phyloP scores from a whole-genome alignment of 2,329 filamentous ascomycete genomes.

The Eutypa lata region DNA sequence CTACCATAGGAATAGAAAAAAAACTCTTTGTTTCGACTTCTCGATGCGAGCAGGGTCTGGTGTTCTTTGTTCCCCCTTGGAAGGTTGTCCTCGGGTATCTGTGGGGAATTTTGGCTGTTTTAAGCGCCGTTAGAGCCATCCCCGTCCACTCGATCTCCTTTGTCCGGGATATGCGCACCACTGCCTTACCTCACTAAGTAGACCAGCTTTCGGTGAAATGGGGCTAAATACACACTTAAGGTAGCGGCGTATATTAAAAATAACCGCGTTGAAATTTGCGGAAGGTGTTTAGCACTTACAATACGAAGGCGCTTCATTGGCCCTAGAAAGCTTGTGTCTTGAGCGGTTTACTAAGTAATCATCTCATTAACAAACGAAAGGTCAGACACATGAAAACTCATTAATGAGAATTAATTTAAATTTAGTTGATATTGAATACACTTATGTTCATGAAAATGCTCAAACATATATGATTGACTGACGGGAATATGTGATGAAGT shows the following conservation, averaged over 20 bases:
- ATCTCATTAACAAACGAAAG: too few relatives aligned
- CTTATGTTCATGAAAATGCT: too few relatives aligned
- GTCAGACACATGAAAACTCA: too few relatives aligned
- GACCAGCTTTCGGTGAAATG: slow-evolving; percentile 1
- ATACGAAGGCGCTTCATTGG: neutral
- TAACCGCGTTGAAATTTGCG: too few relatives aligned
- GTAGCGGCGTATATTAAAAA: neutral
- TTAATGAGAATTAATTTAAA: too few relatives aligned
- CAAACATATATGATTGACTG: too few relatives aligned
- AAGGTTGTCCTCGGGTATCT: slow-evolving; percentile 20
- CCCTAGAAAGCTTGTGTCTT: too few relatives aligned
- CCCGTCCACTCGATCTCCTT: slow-evolving; percentile 24
- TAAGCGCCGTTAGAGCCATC: slow-evolving; percentile 24
- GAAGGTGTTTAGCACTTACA: too few relatives aligned
- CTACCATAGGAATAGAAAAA: slow-evolving; percentile 11
- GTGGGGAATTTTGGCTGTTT: slow-evolving; percentile 3
- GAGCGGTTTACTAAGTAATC: too few relatives aligned
- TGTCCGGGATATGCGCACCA: slow-evolving; percentile 11
- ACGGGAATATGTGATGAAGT: too few relatives aligned
- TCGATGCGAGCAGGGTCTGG: slow-evolving; percentile 10
- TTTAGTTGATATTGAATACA: too few relatives aligned
- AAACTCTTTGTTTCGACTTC: slow-evolving; percentile 17
- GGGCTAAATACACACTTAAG: neutral
- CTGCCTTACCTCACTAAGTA: slow-evolving; percentile 3
- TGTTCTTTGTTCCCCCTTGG: slow-evolving; percentile 23